phyloP scores from a whole-genome alignment of 257 asterid species.

The Solanum etuberosum region DNA sequence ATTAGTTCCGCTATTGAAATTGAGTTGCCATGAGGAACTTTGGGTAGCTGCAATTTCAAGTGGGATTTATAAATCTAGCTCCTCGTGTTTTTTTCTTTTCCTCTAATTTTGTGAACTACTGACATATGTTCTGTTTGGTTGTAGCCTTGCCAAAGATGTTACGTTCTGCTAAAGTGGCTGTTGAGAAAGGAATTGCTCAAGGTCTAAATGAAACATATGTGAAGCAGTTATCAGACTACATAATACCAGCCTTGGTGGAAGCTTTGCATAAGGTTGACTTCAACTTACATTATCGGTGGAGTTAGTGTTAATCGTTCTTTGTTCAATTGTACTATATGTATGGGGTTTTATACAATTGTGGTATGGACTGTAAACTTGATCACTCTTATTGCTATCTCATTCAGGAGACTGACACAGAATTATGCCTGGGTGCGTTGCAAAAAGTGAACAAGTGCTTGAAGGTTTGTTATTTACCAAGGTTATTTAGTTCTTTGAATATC shows the following conservation, averaged over 20 bases:
- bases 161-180: slow-evolving; percentile 87
- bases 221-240: slow-evolving; percentile 64
- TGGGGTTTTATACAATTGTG: background rate
- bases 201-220: slow-evolving; percentile 71
- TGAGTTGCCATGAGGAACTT: background rate
- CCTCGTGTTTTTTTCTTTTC: background rate
- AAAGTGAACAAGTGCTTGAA: slow-evolving; percentile 77
- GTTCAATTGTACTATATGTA: background rate
- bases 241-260: slow-evolving; percentile 71
- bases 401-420: slow-evolving; percentile 97
- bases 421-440: slow-evolving; percentile 71
- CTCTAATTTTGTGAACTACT: background rate
- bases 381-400: background rate
- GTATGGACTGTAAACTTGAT: background rate
- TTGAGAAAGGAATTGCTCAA: slow-evolving; percentile 86
- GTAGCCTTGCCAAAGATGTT: slow-evolving; percentile 94
- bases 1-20: background rate
- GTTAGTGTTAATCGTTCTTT: background rate
- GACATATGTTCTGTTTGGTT: slow-evolving; percentile 4
- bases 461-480: slow-evolving; percentile 29
- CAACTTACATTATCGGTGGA: background rate
- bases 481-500: background rate
- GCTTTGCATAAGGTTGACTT: slow-evolving; percentile 70
- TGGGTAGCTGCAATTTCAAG: background rate
- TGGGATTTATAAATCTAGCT: background rate